phyloP scores from a whole-genome alignment of 495 filamentous ascomycete genomes.

The Neurospora africana region DNA sequence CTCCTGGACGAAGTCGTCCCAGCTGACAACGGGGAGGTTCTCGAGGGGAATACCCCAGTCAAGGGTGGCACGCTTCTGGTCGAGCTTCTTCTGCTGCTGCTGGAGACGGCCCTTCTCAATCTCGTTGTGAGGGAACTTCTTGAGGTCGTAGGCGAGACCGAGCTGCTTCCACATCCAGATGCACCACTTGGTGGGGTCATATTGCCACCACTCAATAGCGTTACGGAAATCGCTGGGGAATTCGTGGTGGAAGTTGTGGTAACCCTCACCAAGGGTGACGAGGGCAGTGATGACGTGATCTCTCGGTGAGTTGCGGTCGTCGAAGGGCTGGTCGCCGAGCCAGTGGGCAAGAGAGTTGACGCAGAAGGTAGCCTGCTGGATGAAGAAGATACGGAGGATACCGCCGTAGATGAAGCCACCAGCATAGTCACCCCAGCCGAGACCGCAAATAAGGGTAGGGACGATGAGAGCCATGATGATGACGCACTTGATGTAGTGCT shows the following conservation, averaged over 20 bases:
- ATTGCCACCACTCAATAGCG: slow-evolving; percentile 95
- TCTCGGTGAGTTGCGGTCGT: slow-evolving; percentile 95
- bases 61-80: slow-evolving; percentile 82
- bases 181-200: slow-evolving; percentile 96
- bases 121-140: slow-evolving; percentile 95
- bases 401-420: slow-evolving; percentile 93
- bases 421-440: slow-evolving; percentile 81
- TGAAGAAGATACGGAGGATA: slow-evolving; percentile 85
- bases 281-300: slow-evolving; percentile 94
- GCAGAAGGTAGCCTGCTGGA: slow-evolving; percentile 98
- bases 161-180: slow-evolving; percentile 94
- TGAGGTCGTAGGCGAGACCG: slow-evolving; percentile 87
- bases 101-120: slow-evolving; percentile 98
- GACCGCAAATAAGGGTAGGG: slow-evolving; percentile 72
- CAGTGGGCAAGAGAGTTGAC: slow-evolving; percentile 98
- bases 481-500: slow-evolving; percentile 83
- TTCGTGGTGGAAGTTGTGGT: slow-evolving; percentile 99
- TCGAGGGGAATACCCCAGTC: slow-evolving; percentile 96
- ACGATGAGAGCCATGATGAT: slow-evolving; percentile 78
- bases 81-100: slow-evolving; percentile 97
- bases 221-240: slow-evolving; percentile 99
- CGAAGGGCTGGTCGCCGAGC: slow-evolving; percentile 98
- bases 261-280: slow-evolving; percentile 93
- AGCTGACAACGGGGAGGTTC: slow-evolving; percentile 88
- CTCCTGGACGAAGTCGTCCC: slow-evolving; percentile 89